These are phyloP conservation scores for Hemileccinum rubropunctum DNA, from an alignment of 768 basidiomycete genomes.

Conservation along the genomic window DNA sequence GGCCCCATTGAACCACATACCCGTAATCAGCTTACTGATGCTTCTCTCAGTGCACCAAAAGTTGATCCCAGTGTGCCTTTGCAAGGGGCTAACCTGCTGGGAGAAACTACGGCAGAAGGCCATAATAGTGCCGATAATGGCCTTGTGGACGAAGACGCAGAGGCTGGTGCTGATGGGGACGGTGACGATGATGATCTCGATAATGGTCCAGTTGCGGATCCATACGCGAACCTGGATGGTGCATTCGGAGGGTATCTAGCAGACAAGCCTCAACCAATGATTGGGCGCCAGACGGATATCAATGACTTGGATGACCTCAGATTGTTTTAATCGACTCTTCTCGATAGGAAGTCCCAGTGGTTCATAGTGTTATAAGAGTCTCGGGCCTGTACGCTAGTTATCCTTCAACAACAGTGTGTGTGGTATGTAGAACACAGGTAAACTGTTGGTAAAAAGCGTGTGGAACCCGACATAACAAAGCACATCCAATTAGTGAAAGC, in stretches of 20 bases:
- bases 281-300: constrained; percentile 36
- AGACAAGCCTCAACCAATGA: constrained; percentile 70
- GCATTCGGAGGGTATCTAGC: constrained; percentile 73
- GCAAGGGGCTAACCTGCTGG: constrained; percentile 20
- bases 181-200: constrained; percentile 44
- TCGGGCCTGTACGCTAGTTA: constrained; percentile 5
- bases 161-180: constrained; percentile 29
- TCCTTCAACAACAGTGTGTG: background rate
- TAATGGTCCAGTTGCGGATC: constrained; percentile 46
- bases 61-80: constrained; percentile 33
- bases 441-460: background rate
- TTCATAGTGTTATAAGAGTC: background rate
- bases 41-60: constrained; percentile 25
- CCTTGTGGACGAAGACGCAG: constrained; percentile 24
- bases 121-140: constrained; percentile 9
- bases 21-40: constrained; percentile 25
- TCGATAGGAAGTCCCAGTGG: background rate
- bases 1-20: constrained; percentile 35
- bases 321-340: constrained; percentile 44
- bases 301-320: constrained; percentile 60
- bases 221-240: constrained; percentile 79
- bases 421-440: constrained; percentile 9
- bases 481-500: background rate
- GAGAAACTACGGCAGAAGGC: constrained; percentile 1
- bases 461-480: background rate